A percentile compares a stretch with the other conserved stretches of the same genome.
Evolutionary conservation across 768 basidiomycete genomes (phyloP).

Genomic region (Tulasnella sp.): DNA sequence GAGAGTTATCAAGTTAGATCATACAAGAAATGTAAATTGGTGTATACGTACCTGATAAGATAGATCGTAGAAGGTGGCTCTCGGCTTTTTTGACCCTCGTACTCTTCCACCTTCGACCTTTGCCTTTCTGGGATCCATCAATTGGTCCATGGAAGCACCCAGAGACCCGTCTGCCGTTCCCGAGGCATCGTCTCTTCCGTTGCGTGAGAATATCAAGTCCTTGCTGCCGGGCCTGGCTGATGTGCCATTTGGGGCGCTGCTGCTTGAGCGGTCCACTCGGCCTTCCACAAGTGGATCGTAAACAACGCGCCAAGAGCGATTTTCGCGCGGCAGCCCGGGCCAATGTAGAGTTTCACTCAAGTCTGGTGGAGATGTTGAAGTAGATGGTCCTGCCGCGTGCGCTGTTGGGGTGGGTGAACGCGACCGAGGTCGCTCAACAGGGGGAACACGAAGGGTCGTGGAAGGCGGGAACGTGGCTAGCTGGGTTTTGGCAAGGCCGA

Average conservation of each 20-base stretch:
- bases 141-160: constrained; percentile 28
- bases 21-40: not conserved
- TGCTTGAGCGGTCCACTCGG: constrained; percentile 30
- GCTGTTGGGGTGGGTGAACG: constrained; percentile 9
- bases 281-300: constrained; percentile 32
- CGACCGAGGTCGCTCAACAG: not conserved
- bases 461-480: constrained; percentile 31
- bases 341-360: constrained; percentile 19
- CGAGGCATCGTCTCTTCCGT: constrained; percentile 27
- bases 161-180: constrained; percentile 14
- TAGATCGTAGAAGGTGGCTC: constrained; percentile 33
- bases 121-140: constrained; percentile 31
- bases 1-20: not conserved
- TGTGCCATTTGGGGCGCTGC: constrained; percentile 14
- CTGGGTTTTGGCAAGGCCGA: constrained; percentile 29
- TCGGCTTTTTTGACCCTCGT: constrained; percentile 33
- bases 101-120: constrained; percentile 14
- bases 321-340: constrained; percentile 28
- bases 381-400: not conserved
- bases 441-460: not conserved
- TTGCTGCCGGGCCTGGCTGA: constrained; percentile 27
- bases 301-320: constrained; percentile 31
- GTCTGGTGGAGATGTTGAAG: constrained; percentile 26
- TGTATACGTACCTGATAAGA: constrained; percentile 36
- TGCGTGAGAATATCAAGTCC: constrained; percentile 32